phyloP scores from a whole-genome alignment of 805 yeast genomes.

The Myxozyma mucilagina region DNA sequence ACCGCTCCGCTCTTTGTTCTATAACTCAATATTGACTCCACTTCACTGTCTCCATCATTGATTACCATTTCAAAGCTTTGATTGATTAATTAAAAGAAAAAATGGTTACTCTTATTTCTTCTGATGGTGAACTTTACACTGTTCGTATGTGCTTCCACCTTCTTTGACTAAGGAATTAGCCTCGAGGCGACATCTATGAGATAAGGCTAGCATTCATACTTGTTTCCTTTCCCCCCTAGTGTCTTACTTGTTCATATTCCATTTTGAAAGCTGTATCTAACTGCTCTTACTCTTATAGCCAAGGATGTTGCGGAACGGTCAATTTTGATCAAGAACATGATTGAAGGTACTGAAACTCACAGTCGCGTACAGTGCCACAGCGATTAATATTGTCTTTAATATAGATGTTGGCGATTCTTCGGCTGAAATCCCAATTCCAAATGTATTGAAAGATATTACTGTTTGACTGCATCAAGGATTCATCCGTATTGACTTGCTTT shows the following conservation, averaged over 20 bases:
- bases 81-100: neutral
- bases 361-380: neutral
- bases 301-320: conserved; percentile 84
- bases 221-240: neutral
- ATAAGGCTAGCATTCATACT: too few species aligned
- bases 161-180: neutral
- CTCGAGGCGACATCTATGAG: neutral
- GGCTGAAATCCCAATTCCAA: conserved; percentile 82
- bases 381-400: neutral
- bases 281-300: conserved; percentile 30
- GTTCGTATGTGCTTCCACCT: conserved; percentile 51
- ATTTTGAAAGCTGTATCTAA: neutral
- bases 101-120: conserved; percentile 56
- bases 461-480: neutral
- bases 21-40: too few species aligned
- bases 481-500: neutral
- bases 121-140: conserved; percentile 76
- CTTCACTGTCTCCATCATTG: neutral
- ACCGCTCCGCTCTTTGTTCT: neutral
- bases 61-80: neutral
- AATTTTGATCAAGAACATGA: conserved; percentile 78
- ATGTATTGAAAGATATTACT: conserved; percentile 52
- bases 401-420: conserved; percentile 55
- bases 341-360: conserved; percentile 56
- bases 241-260: neutral